phyloP scores from a whole-genome alignment of 2,329 filamentous ascomycete genomes.

The Pochonia chlamydosporia region DNA sequence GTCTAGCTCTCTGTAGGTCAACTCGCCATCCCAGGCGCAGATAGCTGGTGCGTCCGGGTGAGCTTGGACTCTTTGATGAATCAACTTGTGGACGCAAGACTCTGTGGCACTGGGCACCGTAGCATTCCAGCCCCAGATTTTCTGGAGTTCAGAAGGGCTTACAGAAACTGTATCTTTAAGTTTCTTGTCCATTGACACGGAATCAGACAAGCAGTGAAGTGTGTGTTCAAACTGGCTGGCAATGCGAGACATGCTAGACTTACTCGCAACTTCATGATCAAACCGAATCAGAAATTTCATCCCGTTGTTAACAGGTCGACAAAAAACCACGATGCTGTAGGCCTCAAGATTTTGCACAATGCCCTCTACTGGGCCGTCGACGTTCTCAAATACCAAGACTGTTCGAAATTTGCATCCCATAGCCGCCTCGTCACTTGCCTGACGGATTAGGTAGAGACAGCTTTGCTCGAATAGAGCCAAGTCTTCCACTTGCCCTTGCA shows the following conservation, averaged over 20 bases:
- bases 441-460: slow-evolving; percentile 21
- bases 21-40: slow-evolving; percentile 16
- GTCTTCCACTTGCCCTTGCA: slow-evolving; percentile 18
- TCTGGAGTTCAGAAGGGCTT: background rate
- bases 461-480: slow-evolving; percentile 18
- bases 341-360: background rate
- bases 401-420: slow-evolving; percentile 11
- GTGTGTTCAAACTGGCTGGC: too few relatives aligned
- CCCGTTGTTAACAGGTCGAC: too few relatives aligned
- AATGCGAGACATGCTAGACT: too few relatives aligned
- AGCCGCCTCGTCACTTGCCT: slow-evolving; percentile 6
- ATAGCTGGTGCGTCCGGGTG: background rate
- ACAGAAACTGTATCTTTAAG: background rate
- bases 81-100: background rate
- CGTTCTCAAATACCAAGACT: slow-evolving; percentile 1
- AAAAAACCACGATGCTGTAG: too few relatives aligned
- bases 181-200: background rate
- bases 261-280: too few relatives aligned
- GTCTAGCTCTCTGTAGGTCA: slow-evolving; percentile 18
- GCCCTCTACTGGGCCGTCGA: background rate
- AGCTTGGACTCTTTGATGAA: too few relatives aligned
- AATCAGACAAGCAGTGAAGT: background rate
- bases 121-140: background rate
- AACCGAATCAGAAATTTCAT: too few relatives aligned
- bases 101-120: background rate